Evolutionary conservation across 306 rosid species (phyloP), one percentile per base, ranked within the genome.

Genomic region (Styphnolobium japonicum): DNA sequence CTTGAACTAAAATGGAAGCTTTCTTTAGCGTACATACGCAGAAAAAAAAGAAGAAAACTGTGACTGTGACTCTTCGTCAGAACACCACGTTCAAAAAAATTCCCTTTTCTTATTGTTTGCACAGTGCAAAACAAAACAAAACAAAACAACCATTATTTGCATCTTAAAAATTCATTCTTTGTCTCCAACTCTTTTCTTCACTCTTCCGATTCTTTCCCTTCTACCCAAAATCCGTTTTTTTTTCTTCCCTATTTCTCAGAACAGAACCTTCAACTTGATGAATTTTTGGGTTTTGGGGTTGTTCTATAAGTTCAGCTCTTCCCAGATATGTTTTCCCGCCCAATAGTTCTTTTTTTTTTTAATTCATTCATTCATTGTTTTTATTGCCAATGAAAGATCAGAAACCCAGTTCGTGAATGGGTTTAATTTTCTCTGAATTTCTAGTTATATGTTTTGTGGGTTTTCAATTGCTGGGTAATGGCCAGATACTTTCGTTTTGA

Each of bases 31-130:
- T 58, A 74, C 80, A 80, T 40, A 34, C 52, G 66, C 73, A 83
- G 61, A 76, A 60, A 76, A 42, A 76, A 45, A 67, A 67, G 65
- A 62, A 43, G 82, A 81, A 40, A 65, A 37, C 43, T 61, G 52
- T 82, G 83, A 77, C 55, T 23, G 76, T 53, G 79, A 78, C 80
- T 55, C 82, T 58, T 77, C 79, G 73, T 68, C 87, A 73, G 72
- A 42, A 77, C 93, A 71, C 90, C 71, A 15, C 76, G 4, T 86
- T 86, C 88, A 81, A 88, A 83, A 81, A 82, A 70, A 87, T 70
- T 77, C 89, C 67, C 85, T 71, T 68, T 71, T 71, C 82, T 57
- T 63, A 9, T 76, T 21, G 6, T 42, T 82, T 83, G 61, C 43
- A 40, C 70, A 16, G 75, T 78, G 45, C 80, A 53, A 11, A 22